phyloP scores from a whole-genome alignment of 2,329 filamentous ascomycete species.

The Trichoderma arundinaceum region DNA sequence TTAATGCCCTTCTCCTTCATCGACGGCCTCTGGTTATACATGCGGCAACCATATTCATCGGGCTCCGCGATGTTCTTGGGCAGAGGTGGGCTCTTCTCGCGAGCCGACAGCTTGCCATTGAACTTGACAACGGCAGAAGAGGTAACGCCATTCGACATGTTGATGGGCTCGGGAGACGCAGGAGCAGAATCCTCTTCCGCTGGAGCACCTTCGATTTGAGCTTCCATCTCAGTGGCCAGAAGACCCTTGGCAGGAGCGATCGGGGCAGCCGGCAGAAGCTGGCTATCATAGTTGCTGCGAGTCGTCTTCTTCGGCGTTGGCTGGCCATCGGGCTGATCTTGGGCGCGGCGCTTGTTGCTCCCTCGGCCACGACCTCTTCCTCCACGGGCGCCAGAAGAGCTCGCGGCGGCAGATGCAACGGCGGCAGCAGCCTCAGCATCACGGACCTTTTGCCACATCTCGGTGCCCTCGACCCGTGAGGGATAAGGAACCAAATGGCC shows the following conservation, averaged over 20 bases:
- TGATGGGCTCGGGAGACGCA: conserved; percentile 45
- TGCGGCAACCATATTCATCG: conserved; percentile 59
- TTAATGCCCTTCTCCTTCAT: conserved; percentile 54
- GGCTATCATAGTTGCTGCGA: conserved; percentile 43
- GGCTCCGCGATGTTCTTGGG: conserved; percentile 52
- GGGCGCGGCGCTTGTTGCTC: conserved; percentile 57
- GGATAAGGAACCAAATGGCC: conserved; percentile 54
- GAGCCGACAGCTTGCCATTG: conserved; percentile 42
- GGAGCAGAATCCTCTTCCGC: conserved; percentile 46
- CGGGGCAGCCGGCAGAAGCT: conserved; percentile 37
- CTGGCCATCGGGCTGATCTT: conserved; percentile 56
- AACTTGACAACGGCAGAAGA: conserved; percentile 38
- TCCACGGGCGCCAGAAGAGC: conserved; percentile 40
- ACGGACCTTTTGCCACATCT: conserved; percentile 48
- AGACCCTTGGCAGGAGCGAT: conserved; percentile 46
- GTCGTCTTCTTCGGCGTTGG: conserved; percentile 56
- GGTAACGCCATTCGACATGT: conserved; percentile 39
- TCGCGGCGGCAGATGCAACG: conserved; percentile 38
- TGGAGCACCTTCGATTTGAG: conserved; percentile 44
- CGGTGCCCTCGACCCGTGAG: conserved; percentile 50
- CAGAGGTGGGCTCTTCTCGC: conserved; percentile 47
- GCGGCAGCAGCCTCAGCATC: conserved; percentile 48
- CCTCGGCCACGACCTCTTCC: conserved; percentile 43
- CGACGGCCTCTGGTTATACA: conserved; percentile 49
- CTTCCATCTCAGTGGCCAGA: conserved; percentile 47